Evolutionary conservation across 2,329 filamentous ascomycete genomes (phyloP), one percentile per base, ranked within the genome.

Genomic region (Xylariaceae sp.): DNA sequence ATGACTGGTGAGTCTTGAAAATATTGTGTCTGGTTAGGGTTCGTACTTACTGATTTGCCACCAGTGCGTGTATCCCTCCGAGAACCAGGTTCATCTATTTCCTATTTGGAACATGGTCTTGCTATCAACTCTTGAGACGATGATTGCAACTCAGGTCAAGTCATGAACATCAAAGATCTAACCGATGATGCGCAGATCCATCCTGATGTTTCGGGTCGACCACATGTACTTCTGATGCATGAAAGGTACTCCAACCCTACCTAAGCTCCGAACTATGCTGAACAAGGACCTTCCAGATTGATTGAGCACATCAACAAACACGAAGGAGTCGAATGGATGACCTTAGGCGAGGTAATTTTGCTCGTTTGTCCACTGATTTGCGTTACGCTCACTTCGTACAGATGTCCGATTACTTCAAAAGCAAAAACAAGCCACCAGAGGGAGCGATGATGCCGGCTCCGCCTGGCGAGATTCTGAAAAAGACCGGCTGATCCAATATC

Each of bases 361-460:
- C 26, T 29, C 9, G 9, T 29, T 29, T 29, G 33, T 35, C 16
- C n/a, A 9, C 16, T 18, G n/a, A 9, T 29, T 29, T 9, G 26
- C 9, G 26, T n/a, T n/a, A 29, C n/a, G 16, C 33, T 35, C 17
- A 35, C 33, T 19, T 45, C 46, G 48, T 78, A 53, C 72, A 85
- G 55, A 86, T 89, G 63, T 78, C 71, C 24, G 82, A 87, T 55
- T 79, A 86, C 19, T 89, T 88, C 62, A 88, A 87, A 68, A 72
- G 67, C 45, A 82, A 76, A 61, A 84, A 81, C 45, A 61, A 61
- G 3, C 71, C 78, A 0, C 71, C 76, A 0, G 59, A 67, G 32
- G 81, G 78, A 0, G 81, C 81, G 1, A 52, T 81, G 48, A 70
- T 84, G 72, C 81, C 81, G 28, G 44, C 44, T 11, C 19, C 30